phyloP scores from a whole-genome alignment of 2,329 filamentous ascomycete species.

The Fusarium tricinctum region DNA sequence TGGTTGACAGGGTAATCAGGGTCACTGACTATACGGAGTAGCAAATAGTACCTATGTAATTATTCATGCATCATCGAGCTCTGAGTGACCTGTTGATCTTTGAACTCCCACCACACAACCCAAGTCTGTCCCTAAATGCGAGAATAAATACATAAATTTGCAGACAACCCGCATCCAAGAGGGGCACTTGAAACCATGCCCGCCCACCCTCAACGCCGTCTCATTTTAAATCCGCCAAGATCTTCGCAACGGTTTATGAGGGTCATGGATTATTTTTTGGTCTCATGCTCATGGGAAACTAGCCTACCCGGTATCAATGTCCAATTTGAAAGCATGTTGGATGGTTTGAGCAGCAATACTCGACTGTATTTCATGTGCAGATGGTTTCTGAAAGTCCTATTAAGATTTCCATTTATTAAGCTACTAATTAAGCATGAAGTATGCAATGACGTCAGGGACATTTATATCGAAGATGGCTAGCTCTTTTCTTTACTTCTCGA shows the following conservation, averaged over 20 bases:
- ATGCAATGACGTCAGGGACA: slow-evolving; percentile 14
- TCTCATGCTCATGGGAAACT: neutral
- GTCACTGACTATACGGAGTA: no score
- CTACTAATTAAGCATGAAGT: slow-evolving; percentile 31
- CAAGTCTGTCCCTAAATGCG: neutral
- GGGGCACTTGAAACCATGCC: slow-evolving; percentile 34
- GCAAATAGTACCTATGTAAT: no score
- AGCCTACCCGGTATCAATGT: slow-evolving; percentile 6
- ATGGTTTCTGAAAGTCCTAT: neutral
- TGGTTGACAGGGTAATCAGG: slow-evolving; percentile 13
- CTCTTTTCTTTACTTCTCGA: neutral
- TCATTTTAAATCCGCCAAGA: slow-evolving; percentile 39
- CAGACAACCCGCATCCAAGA: neutral
- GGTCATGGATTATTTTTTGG: slow-evolving; percentile 15
- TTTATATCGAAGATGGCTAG: neutral
- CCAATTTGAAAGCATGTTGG: neutral
- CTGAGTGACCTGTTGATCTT: no score
- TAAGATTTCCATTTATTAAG: slow-evolving; percentile 10
- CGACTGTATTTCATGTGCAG: neutral
- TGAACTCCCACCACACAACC: neutral
- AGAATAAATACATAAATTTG: neutral
- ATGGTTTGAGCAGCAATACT: neutral
- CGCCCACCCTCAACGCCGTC: slow-evolving; percentile 35
- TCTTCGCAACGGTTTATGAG: slow-evolving; percentile 26
- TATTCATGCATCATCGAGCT: no score